These are phyloP conservation scores for Podospora anserina DNA, from an alignment of 495 filamentous ascomycete genomes.

Conservation along the genomic window DNA sequence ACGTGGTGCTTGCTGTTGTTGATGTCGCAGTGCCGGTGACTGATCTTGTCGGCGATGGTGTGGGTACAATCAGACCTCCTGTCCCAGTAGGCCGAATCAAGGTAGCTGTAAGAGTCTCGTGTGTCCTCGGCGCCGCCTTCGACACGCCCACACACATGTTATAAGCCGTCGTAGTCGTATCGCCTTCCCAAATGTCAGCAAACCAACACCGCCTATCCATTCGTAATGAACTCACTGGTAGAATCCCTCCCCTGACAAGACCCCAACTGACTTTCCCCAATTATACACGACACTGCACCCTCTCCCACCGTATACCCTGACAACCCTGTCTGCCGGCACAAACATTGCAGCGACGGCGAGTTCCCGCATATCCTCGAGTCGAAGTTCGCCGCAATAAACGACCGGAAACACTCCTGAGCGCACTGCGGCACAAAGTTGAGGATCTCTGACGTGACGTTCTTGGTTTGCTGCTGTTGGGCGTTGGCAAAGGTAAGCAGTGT, in stretches of 20 bases:
- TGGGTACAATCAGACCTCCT: constrained; percentile 27
- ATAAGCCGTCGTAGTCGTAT: constrained; percentile 45
- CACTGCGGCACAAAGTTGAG: constrained; percentile 58
- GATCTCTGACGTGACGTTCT: constrained; percentile 43
- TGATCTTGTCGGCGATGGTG: constrained; percentile 19
- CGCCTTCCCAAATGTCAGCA: constrained; percentile 32
- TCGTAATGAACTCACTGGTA: constrained; percentile 32
- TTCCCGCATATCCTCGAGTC: constrained; percentile 46
- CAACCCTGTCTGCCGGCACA: constrained; percentile 58
- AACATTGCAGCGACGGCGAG: constrained; percentile 54
- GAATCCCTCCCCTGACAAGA: constrained; percentile 38
- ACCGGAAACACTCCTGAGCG: constrained; percentile 58
- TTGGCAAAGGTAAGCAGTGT: constrained; percentile 28
- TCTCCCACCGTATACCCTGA: constrained; percentile 69
- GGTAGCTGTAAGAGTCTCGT: constrained; percentile 59
- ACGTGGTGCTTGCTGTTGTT: constrained; percentile 14
- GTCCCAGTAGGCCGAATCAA: constrained; percentile 39
- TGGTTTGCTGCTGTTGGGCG: constrained; percentile 16
- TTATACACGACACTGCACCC: constrained; percentile 61
- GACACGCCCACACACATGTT: constrained; percentile 56
- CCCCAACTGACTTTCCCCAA: constrained; percentile 44
- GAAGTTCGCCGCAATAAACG: constrained; percentile 61
- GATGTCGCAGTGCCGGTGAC: constrained; percentile 17
- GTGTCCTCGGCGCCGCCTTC: constrained; percentile 55
- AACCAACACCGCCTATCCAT: background rate